Evolutionary conservation across 2,329 filamentous ascomycete genomes (phyloP), one percentile per base, ranked within the genome.

Genomic region (Ceratocystis cacaofunesta): DNA sequence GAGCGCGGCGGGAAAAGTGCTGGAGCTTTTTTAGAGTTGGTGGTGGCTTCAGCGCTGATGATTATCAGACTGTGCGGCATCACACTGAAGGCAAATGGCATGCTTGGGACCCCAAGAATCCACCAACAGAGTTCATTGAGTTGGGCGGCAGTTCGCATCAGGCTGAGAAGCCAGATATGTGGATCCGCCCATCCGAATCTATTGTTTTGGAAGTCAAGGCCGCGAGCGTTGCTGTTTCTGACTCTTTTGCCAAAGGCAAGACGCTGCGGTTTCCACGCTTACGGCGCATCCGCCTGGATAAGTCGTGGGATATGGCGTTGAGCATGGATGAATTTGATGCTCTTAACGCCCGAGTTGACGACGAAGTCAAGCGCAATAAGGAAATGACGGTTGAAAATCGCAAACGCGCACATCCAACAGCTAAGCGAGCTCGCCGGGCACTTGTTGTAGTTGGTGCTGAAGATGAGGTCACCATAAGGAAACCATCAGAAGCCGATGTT

Each of bases 11-110:
- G 0, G 87, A 89, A 75, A 91, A 90, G 73, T 95, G 86, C 72
- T 89, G 86, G 71, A 96, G 91, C n/a, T 96, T 99, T 76, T 95
- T 92, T 80, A 96, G 94, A 74, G 94, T 99, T 17, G 94, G 94
- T n/a, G 94, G 94, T 64, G 94, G 94, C 0, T 92, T 97, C 73
- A 85, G 83, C 15, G 87, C 85, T 0, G 84, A 88, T 63, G 94
- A 99, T 71, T 97, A 96, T 73, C 85, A 87, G 0, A 84, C 87
- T 66, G 86, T 99, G 58, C 81, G 85, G 4, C 90, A 95, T 71
- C 81, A 85, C 28, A 97, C 92, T 0, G 89, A 96, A 67, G 91
- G 89, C 4, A 96, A 96, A 73, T 99, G 94, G 94, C 28, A 44
- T 44, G 83, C 89, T 41, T 99, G 91, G 90, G 86, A 96, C 73